Percentiles rank a stretch among this genome's conserved stretches.
phyloP scores from a whole-genome alignment of 2,329 filamentous ascomycete species.

The Diaporthe batatas region DNA sequence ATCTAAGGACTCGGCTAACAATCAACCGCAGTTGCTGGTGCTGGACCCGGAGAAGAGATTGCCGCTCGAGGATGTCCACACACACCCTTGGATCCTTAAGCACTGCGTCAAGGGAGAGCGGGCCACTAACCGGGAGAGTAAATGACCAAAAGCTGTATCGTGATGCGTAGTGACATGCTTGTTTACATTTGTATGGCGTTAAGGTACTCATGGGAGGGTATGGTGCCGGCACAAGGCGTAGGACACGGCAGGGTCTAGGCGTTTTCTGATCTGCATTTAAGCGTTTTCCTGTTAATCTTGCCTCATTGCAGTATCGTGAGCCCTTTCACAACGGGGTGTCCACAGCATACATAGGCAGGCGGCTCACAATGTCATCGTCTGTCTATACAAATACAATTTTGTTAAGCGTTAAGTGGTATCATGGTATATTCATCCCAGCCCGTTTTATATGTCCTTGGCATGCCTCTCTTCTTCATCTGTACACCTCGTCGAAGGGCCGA shows the following conservation, averaged over 20 bases:
- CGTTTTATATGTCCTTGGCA: background rate
- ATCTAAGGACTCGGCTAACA: conserved; percentile 40
- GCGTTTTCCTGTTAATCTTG: conserved; percentile 25
- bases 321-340: background rate
- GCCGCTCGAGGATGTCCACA: conserved; percentile 87
- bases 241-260: conserved; percentile 12
- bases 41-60: conserved; percentile 95
- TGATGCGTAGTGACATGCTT: conserved; percentile 27
- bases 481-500: conserved; percentile 96
- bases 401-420: conserved; percentile 42
- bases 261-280: conserved; percentile 37
- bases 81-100: conserved; percentile 97
- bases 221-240: conserved; percentile 25
- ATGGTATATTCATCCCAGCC: conserved; percentile 30
- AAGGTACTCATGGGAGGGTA: conserved; percentile 26
- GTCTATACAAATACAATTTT: conserved; percentile 36
- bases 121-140: conserved; percentile 62
- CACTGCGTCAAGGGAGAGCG: conserved; percentile 81
- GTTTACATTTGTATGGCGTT: conserved; percentile 41
- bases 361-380: conserved; percentile 21
- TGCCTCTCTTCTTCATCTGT: conserved; percentile 68
- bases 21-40: conserved; percentile 78
- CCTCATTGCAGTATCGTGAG: conserved; percentile 7
- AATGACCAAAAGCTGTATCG: conserved; percentile 43
- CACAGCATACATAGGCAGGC: conserved; percentile 30